These are phyloP conservation scores for Verticillium tricorpus DNA, from an alignment of 2,329 filamentous ascomycete genomes.

Conservation along the genomic window DNA sequence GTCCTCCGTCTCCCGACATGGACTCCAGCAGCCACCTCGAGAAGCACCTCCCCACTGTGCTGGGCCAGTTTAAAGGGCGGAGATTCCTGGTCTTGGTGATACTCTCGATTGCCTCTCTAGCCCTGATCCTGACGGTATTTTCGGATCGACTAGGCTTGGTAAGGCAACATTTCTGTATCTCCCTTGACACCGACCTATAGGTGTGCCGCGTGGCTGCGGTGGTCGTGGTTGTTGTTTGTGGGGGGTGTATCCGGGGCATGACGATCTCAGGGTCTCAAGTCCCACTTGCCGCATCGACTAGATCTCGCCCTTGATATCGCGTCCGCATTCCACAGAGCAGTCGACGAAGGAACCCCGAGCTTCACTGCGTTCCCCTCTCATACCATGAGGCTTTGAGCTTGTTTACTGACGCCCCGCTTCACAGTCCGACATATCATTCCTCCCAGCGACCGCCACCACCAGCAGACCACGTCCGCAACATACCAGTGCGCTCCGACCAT, in stretches of 20 bases:
- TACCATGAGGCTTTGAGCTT: neutral
- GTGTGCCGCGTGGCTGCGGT: neutral
- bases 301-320: neutral
- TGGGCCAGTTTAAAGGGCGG: conserved; percentile 12
- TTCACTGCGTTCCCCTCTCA: neutral
- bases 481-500: neutral
- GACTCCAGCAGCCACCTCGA: conserved; percentile 9
- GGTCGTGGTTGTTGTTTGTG: neutral
- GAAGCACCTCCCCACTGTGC: conserved; percentile 8
- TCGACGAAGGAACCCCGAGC: neutral
- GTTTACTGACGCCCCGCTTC: neutral
- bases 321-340: neutral
- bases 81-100: conserved; percentile 8
- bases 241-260: neutral
- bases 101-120: conserved; percentile 4
- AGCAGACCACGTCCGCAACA: neutral
- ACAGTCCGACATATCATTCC: neutral
- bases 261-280: neutral
- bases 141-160: conserved; percentile 11
- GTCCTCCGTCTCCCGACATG: conserved; percentile 8
- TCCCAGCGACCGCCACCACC: neutral
- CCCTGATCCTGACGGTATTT: conserved; percentile 9
- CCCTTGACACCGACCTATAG: neutral
- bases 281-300: neutral
- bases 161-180: neutral